Conservation (phyloP, 495 filamentous ascomycete genomes). For the Penicillium riverlandense region DNA sequence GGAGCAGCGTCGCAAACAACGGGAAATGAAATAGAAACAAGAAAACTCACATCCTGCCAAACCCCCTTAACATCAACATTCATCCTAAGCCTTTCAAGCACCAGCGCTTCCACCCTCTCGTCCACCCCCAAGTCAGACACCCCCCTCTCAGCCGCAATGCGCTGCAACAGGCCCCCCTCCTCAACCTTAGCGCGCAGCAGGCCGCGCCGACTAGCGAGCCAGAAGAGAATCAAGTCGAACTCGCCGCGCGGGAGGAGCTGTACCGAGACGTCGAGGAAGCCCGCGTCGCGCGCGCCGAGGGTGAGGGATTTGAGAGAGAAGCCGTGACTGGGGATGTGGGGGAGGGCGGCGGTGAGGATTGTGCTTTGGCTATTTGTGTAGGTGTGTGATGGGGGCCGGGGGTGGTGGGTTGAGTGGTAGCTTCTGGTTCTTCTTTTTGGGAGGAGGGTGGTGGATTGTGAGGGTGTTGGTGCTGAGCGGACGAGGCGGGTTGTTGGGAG, state of each 20-base stretch:
- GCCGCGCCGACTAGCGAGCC: slow-evolving; percentile 64
- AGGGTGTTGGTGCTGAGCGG: not conserved
- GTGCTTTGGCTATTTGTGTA: slow-evolving; percentile 66
- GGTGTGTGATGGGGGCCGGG: slow-evolving; percentile 38
- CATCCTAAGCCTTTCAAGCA: slow-evolving; percentile 64
- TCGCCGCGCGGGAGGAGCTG: slow-evolving; percentile 73
- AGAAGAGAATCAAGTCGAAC: slow-evolving; percentile 77
- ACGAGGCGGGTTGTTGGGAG: not conserved
- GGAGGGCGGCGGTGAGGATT: slow-evolving; percentile 73
- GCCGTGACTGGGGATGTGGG: slow-evolving; percentile 74
- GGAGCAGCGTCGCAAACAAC: not conserved
- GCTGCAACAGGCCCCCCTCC: slow-evolving; percentile 20
- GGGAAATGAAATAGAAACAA: not conserved
- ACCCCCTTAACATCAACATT: slow-evolving; percentile 62
- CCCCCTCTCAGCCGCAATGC: slow-evolving; percentile 3
- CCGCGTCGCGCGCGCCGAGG: slow-evolving; percentile 71
- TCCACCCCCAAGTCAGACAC: slow-evolving; percentile 30
- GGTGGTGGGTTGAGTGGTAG: slow-evolving; percentile 71
- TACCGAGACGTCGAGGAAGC: slow-evolving; percentile 78
- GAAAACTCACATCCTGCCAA: slow-evolving; percentile 72
- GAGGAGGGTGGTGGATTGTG: not conserved
- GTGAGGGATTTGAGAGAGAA: slow-evolving; percentile 67
- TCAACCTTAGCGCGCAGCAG: slow-evolving; percentile 45
- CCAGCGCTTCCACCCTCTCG: slow-evolving; percentile 54
- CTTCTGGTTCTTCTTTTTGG: not conserved